Evolutionary conservation across 257 asterid species (phyloP).

Genomic region (Capsicum baccatum): DNA sequence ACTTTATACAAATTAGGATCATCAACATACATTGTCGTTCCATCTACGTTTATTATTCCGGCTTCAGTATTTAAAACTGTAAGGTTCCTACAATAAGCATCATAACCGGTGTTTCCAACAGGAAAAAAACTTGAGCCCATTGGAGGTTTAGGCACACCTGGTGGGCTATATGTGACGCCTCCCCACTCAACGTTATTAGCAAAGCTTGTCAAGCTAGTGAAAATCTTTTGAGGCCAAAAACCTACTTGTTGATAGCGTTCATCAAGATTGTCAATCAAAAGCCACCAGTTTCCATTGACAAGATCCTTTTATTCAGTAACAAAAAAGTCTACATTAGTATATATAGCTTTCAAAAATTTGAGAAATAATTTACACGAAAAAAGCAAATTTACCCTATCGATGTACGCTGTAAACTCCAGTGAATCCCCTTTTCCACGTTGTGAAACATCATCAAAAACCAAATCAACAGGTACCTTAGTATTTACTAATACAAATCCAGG

Average conservation of each 20-base stretch:
- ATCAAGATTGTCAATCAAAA: neutral
- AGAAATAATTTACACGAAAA: neutral
- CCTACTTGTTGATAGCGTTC: neutral
- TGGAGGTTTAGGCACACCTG: conserved; percentile 18
- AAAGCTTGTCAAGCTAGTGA: neutral
- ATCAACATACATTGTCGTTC: neutral
- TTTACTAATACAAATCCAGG: neutral
- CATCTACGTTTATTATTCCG: neutral
- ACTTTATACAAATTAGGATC: neutral
- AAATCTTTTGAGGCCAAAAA: neutral
- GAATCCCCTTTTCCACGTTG: neutral
- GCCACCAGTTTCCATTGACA: neutral
- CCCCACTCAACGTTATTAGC: neutral
- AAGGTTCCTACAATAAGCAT: neutral
- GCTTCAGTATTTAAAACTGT: neutral
- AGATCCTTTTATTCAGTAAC: neutral
- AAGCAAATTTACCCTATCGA: neutral
- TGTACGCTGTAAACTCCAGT: neutral
- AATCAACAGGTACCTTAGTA: neutral
- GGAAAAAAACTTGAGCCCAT: neutral
- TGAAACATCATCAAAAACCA: neutral
- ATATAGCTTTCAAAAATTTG: neutral
- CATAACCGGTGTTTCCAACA: neutral
- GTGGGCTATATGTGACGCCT: neutral
- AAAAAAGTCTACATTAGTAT: neutral